phyloP scores from a whole-genome alignment of 2,329 filamentous ascomycete species.

The Acephala macrosclerotiorum region DNA sequence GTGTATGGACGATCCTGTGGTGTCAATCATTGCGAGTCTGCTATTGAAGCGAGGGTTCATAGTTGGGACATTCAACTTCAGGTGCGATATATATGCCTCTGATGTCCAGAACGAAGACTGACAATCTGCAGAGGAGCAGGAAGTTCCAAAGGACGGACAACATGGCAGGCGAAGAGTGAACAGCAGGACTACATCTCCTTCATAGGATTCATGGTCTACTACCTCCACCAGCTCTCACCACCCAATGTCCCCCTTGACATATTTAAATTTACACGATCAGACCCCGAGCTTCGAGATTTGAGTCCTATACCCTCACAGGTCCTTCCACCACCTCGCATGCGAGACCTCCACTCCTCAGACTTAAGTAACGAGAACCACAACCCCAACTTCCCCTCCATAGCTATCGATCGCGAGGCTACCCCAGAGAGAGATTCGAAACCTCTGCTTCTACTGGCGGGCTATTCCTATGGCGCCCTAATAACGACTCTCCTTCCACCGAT shows the following conservation, averaged over 20 bases:
- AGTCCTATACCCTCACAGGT: constrained; percentile 38
- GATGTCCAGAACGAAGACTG: background rate
- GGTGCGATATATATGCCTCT: constrained; percentile 58
- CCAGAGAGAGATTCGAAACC: constrained; percentile 16
- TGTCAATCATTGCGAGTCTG: constrained; percentile 65
- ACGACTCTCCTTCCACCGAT: constrained; percentile 73
- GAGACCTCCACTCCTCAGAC: constrained; percentile 16
- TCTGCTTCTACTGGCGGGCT: constrained; percentile 74
- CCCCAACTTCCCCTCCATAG: constrained; percentile 8
- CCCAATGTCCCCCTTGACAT: constrained; percentile 24
- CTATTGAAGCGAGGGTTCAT: constrained; percentile 75
- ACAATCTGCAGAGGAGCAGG: constrained; percentile 71
- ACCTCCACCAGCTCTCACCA: constrained; percentile 60
- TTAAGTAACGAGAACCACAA: background rate
- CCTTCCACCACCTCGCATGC: constrained; percentile 23
- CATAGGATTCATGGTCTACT: constrained; percentile 80
- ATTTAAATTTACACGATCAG: constrained; percentile 26
- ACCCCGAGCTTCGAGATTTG: constrained; percentile 33
- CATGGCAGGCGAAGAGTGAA: constrained; percentile 87
- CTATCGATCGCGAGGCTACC: background rate
- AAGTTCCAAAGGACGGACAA: constrained; percentile 77
- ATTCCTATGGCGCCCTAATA: constrained; percentile 90
- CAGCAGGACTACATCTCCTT: constrained; percentile 83
- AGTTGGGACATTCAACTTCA: constrained; percentile 89
- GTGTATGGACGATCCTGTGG: constrained; percentile 81